Conservation (phyloP, 306 rosid species). For the Albizia julibrissin region DNA sequence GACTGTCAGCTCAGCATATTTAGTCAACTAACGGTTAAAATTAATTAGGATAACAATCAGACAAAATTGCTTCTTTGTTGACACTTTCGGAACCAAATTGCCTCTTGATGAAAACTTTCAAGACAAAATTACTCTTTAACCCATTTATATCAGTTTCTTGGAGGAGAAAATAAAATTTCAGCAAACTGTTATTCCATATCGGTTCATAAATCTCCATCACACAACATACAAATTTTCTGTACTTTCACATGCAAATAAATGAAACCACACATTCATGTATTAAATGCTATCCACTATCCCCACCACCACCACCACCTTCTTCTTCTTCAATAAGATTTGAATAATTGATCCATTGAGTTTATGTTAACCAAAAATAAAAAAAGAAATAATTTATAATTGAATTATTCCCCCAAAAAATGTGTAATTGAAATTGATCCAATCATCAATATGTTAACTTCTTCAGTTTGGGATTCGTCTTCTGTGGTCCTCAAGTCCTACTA, state of each 20-base stretch:
- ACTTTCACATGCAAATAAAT: background rate
- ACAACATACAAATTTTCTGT: background rate
- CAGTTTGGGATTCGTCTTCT: background rate
- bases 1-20: rapidly evolving
- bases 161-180: background rate
- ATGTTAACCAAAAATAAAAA: background rate
- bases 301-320: background rate
- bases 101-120: no score
- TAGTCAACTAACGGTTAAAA: no score
- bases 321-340: background rate
- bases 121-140: no score
- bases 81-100: no score
- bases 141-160: no score
- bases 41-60: no score
- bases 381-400: background rate
- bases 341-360: background rate
- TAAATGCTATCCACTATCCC: conserved; percentile 7
- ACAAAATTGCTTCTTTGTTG: no score
- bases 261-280: background rate
- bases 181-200: background rate
- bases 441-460: background rate
- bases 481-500: no score
- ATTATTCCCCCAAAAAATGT: background rate
- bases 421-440: background rate
- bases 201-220: background rate